phyloP scores from a whole-genome alignment of 225 moss, liverwort and hornwort genomes.

The Pseudoscleropodium purum region DNA sequence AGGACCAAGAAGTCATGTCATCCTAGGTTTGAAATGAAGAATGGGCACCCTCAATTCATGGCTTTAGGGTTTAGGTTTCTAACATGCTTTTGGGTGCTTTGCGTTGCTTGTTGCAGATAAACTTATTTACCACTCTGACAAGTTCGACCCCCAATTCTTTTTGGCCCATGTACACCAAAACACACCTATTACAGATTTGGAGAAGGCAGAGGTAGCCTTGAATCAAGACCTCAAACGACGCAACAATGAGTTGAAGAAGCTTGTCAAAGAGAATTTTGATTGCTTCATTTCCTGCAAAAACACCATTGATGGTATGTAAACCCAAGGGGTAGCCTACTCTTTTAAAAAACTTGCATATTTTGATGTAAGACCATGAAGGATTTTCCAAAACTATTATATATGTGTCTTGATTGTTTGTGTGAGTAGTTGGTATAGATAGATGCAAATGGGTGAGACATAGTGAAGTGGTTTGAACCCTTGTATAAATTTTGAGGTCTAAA shows the following conservation, averaged over 20 bases:
- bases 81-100: background rate
- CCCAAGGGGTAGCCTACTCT: fast-evolving
- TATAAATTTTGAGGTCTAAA: background rate
- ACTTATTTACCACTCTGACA: conserved; percentile 69
- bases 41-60: too few species aligned
- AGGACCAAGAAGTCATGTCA: background rate
- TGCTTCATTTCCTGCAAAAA: conserved; percentile 98
- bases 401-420: background rate
- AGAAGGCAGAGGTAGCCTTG: conserved; percentile 52
- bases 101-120: conserved; percentile 34
- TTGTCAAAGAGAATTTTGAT: conserved; percentile 96
- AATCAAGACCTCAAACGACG: conserved; percentile 61
- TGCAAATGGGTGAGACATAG: background rate
- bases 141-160: conserved; percentile 77
- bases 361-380: background rate
- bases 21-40: background rate
- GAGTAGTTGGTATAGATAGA: background rate
- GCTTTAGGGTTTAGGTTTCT: background rate
- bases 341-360: background rate
- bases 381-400: background rate
- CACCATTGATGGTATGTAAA: conserved; percentile 72
- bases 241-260: conserved; percentile 82
- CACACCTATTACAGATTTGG: conserved; percentile 47
- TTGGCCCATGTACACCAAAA: conserved; percentile 75
- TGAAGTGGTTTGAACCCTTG: background rate